Base-by-base conservation (phyloP, 129 eudicot genomes). In the Erigeron canadensis region DNA sequence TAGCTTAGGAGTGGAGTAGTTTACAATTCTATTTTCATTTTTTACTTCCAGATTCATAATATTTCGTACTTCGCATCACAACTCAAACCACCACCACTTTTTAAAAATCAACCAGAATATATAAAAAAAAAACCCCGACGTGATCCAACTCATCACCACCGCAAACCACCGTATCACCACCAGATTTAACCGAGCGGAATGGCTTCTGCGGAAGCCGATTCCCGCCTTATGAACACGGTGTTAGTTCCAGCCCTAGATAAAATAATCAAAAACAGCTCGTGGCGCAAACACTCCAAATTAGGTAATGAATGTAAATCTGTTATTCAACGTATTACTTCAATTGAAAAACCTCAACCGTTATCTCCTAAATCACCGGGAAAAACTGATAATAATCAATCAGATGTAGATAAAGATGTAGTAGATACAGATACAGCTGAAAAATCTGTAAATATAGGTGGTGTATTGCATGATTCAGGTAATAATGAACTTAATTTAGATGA, bases 201-300 rank as follows among this genome's bases (percentile, higher is more conserved):
- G 95, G 91, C 96, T 88, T 89, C 95, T 63, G 46, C 91, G 85
- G 98, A 89, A 82, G 91, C 88, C 82, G 91, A 87, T 85, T 89
- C 96, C 86, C 95, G 91, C 59, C 89, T 89, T 5, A 61, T 77
- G 15, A 77, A 80, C 75, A 81, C 63, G 67, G 82, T 86, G 46
- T 80, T 93, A 17, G 45, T 81, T 65, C 98, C 96, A 34, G 81
- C 95, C 69, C 85, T 93, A 34, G 98, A 93, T 62, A 93, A 93
- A 81, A 93, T 93, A 77, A 85, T 85, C 75, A 93, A 85, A 58
- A 89, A 85, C 73, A 92, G 85, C 39, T 93, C 98, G 0, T 93
- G 96, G 96, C 91, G 98, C 46, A 93, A 93, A 73, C 89, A 93
- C 84, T 85, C 96, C 9, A 93, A 89, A 79, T 87, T 89, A 53